Evolutionary conservation across 345 rosid species (phyloP).

Genomic region (Excoecaria agallocha): DNA sequence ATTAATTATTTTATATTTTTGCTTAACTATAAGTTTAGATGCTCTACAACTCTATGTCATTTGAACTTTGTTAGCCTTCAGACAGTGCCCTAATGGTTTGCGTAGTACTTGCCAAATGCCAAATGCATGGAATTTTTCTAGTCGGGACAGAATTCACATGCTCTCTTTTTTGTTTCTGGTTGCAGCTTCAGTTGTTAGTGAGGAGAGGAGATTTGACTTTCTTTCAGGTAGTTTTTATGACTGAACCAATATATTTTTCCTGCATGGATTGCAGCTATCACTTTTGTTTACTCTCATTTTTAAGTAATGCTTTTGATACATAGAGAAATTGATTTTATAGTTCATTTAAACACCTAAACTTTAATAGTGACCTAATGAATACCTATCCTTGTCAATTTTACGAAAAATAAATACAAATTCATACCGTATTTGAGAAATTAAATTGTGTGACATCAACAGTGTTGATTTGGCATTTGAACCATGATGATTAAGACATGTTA

Average conservation of each 20-base stretch:
- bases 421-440: too few species aligned
- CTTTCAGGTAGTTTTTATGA: constrained; percentile 56
- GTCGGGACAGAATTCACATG: not conserved
- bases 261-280: not conserved
- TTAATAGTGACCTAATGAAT: too few species aligned
- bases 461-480: too few species aligned
- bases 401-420: too few species aligned
- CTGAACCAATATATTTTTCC: not conserved
- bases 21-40: not conserved
- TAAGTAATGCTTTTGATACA: not conserved
- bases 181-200: constrained; percentile 64
- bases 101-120: not conserved
- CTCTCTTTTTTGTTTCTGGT: constrained; percentile 18
- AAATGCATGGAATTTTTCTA: not conserved
- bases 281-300: not conserved
- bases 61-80: not conserved
- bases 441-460: too few species aligned
- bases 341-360: too few species aligned
- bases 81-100: not conserved
- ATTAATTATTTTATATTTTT: constrained; percentile 1
- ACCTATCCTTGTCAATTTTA: too few species aligned
- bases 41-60: too few species aligned
- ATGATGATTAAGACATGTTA: too few species aligned
- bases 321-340: too few species aligned
- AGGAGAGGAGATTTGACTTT: constrained; percentile 62